Evolutionary conservation across 1,139 yeast species (phyloP), one percentile per base, ranked within the genome.

Genomic region (Fermentozyma sake): DNA sequence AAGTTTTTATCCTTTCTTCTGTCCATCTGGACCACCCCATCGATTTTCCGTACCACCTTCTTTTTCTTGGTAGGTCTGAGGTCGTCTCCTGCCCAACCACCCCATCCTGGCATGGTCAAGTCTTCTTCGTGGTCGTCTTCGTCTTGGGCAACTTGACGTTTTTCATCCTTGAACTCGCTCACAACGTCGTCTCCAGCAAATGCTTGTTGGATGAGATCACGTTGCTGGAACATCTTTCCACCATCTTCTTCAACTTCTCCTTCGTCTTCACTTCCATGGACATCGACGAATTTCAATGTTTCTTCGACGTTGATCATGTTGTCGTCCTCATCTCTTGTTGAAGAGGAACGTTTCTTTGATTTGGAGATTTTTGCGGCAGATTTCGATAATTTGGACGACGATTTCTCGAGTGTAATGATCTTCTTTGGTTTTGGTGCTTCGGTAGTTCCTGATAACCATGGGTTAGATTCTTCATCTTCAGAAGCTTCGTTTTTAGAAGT

Each of bases 161-260:
- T 91, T 42, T 84, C 95, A 13, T 69, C 76, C 35, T 72, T 73
- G 50, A 87, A 87, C 41, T 87, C 95, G 12, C 72, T 70, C 12
- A 80, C 81, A n/a, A 77, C 81, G 49, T 91, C 93, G 56, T 91
- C 99, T 14, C 97, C 97, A 3, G 96, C 97, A 67, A 91, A 91
- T 0, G 98, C 98, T 48, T 89, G 82, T 38, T 79, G 75, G 36
- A 86, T 85, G 26, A 91, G 67, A 32, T 86, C 91, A 36, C 78
- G 77, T 52, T 91, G 96, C 44, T 76, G 72, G 60, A 91, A 85
- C 65, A 72, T 58, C 28, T 44, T 52, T 9, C 31, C 27, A 27
- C 51, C 55, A 28, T 55, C 61, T 3, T 49, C 58, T 7, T 48
- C 57, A 5, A 50, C 54, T 6, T 54, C 64, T 22, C 43, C 46